These are phyloP conservation scores for Komagataella kurtzmanii DNA, from an alignment of 805 yeast genomes.

Conservation along the genomic window DNA sequence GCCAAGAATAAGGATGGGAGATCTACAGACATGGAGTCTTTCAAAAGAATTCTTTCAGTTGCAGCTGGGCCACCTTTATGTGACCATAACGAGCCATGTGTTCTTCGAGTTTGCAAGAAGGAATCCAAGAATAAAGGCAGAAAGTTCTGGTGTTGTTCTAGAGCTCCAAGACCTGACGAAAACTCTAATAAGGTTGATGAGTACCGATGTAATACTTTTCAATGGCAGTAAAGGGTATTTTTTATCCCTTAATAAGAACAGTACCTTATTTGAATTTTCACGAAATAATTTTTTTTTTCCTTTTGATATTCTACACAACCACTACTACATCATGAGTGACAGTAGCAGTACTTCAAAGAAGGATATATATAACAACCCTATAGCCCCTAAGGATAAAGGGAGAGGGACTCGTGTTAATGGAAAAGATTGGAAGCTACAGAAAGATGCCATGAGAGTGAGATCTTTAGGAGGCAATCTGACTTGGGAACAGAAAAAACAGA, in stretches of 20 bases:
- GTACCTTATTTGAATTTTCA: neutral
- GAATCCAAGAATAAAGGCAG: constrained; percentile 26
- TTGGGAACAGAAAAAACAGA: constrained; percentile 57
- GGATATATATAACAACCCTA: constrained; percentile 4
- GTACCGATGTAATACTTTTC: neutral
- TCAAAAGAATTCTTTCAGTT: constrained; percentile 10
- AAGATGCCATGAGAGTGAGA: constrained; percentile 53
- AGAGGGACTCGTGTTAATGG: constrained; percentile 48
- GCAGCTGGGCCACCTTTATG: constrained; percentile 24
- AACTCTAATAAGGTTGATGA: neutral
- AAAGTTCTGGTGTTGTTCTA: constrained; percentile 41
- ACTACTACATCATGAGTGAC: neutral
- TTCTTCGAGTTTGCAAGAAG: constrained; percentile 27
- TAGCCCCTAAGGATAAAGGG: constrained; percentile 2
- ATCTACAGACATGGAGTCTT: constrained; percentile 6
- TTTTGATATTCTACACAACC: neutral
- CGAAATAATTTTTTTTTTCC: neutral
- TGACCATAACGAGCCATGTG: constrained; percentile 31
- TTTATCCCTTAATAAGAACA: neutral
- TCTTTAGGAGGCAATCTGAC: constrained; percentile 40
- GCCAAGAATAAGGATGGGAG: neutral
- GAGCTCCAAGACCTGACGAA: constrained; percentile 12
- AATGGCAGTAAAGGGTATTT: neutral
- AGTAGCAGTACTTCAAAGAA: neutral
- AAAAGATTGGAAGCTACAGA: constrained; percentile 59